A percentile compares a stretch with the other conserved stretches of the same genome.
Evolutionary conservation across 305 asterid species (phyloP).

Genomic region (Fraxinus ornus): DNA sequence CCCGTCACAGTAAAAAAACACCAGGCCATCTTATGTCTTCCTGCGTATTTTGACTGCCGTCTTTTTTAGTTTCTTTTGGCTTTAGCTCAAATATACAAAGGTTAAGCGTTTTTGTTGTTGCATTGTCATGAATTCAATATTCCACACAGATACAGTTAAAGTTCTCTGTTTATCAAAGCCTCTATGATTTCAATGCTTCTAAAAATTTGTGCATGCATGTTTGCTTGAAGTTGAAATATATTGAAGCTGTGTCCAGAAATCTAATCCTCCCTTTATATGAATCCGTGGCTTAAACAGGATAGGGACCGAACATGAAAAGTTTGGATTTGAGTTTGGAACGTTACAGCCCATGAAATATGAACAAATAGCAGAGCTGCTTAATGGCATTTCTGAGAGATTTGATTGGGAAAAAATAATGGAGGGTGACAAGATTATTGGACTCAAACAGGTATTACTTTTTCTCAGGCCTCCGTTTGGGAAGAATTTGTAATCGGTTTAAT

Average conservation of each 20-base stretch:
- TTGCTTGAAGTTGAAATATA: conserved; percentile 1
- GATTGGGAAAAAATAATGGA: conserved; percentile 96
- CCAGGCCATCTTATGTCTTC: not conserved
- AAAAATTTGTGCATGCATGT: not conserved
- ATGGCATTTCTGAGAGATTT: conserved; percentile 88
- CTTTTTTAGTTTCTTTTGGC: not conserved
- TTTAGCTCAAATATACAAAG: too few species aligned
- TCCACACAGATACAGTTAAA: not conserved
- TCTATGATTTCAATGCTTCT: not conserved
- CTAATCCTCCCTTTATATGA: conserved; percentile 17
- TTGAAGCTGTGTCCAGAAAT: not conserved
- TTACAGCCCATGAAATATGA: conserved; percentile 56
- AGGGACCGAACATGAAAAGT: conserved; percentile 97
- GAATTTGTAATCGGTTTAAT: too few species aligned
- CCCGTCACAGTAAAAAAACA: not conserved
- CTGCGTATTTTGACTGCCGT: too few species aligned
- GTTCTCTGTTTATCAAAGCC: not conserved
- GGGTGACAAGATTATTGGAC: conserved; percentile 83
- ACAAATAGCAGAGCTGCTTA: conserved; percentile 70
- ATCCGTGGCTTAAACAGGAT: conserved; percentile 51
- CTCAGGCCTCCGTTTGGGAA: not conserved
- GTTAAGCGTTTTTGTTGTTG: not conserved
- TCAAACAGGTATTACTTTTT: conserved; percentile 60
- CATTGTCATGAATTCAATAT: not conserved
- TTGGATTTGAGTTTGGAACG: conserved; percentile 76